Conservation (phyloP, 495 filamentous ascomycete species). For the Aspergillus haitiensis region DNA sequence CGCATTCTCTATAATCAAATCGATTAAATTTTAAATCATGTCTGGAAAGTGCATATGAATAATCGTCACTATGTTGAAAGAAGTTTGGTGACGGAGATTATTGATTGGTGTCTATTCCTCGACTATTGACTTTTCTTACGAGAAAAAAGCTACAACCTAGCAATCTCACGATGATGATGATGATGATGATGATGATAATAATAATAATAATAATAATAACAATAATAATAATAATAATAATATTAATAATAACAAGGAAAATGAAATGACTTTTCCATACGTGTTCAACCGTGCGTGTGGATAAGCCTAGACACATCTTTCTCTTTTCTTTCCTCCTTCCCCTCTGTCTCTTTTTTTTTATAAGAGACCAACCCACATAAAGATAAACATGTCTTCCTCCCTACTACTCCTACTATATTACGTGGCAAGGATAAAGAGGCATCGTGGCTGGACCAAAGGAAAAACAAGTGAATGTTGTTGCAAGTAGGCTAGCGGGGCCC, state of each 20-base stretch:
- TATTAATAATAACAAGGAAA: not conserved
- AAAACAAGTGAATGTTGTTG: conserved; percentile 7
- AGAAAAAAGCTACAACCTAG: not conserved
- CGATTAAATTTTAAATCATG: too few relatives aligned
- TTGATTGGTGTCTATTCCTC: too few relatives aligned
- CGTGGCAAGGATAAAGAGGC: conserved; percentile 19
- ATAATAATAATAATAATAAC: not conserved
- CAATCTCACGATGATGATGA: too few relatives aligned
- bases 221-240: not conserved
- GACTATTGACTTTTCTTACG: too few relatives aligned
- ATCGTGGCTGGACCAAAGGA: conserved; percentile 15
- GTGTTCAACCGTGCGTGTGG: not conserved
- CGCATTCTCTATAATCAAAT: too few relatives aligned
- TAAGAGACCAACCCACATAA: too few relatives aligned
- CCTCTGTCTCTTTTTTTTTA: too few relatives aligned
- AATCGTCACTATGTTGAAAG: too few relatives aligned
- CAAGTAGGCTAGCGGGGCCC: not conserved
- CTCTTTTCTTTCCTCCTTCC: too few relatives aligned
- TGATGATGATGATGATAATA: too few relatives aligned
- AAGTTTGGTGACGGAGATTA: too few relatives aligned
- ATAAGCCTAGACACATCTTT: not conserved
- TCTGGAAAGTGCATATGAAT: too few relatives aligned
- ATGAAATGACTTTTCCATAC: not conserved
- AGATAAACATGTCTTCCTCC: not conserved
- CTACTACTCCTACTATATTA: conserved; percentile 1